Base-by-base conservation (phyloP, 2,329 filamentous ascomycete genomes). In the Malbranchea cinnamomea region DNA sequence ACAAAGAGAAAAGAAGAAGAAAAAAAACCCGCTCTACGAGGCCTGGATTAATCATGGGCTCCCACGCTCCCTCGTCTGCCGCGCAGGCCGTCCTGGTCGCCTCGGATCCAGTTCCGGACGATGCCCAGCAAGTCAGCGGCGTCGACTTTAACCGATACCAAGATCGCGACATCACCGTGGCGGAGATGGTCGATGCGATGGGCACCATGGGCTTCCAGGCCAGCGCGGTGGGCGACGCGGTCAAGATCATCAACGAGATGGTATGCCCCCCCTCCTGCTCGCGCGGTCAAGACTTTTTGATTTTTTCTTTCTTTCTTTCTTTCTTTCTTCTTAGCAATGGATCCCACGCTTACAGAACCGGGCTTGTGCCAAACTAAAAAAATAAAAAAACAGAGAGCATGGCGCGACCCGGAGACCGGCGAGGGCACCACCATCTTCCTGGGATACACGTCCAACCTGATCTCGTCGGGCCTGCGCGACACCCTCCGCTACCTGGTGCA, bases 391-490 rank as follows among this genome's bases (percentile, higher is more conserved):
- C 18, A 77, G 82, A 71, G 83, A 49, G 68, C 70, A 34, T 95
- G 82, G 77, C 67, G 67, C 37, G 79, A 93, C 50, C 72, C 81
- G 1, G 79, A 85, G 47, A 80, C 80, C 2, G 72, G 71, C 9
- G 73, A 78, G 15, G 71, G 71, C 46, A 89, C 89, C 11, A 95
- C 89, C 36, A 87, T 98, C 44, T 95, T 98, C 57, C 71, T 98
- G 6, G 89, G 89, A 34, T 98, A 94, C 60, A 98, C 89, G 6
- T 93, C 83, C 29, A 98, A 98, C 53, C 68, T 98, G 44, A 94
- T 98, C 47, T 95, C 89, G 0, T 98, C 87, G 3, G 89, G 89
- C 6, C 70, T 98, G 17, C 74, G 89, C 31, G 85, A 92, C 41
- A 85, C 85, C 20, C 64, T 98, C 41, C 80, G 89, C 33, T 98